Evolutionary conservation across 108 stramenopile species (phyloP), one percentile per base, ranked within the genome.

Genomic region (Epithemia pelagica): DNA sequence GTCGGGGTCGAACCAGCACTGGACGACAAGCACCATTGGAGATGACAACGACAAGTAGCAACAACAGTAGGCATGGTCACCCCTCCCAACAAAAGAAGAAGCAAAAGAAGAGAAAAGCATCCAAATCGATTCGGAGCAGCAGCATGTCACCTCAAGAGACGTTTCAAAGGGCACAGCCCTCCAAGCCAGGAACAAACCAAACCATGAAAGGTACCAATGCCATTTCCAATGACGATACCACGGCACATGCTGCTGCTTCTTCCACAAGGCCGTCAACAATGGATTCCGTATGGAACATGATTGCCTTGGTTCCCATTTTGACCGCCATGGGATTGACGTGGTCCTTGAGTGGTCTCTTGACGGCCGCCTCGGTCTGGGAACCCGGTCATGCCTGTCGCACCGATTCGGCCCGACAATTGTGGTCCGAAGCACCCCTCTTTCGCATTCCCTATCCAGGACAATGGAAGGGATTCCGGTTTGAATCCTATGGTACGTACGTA

Each of bases 371-470:
- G 52, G 74, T 75, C 19, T 75, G 74, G 74, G 74, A 65, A n/a
- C 68, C 68, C 53, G 74, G 64, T 33, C 64, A 65, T 65, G 57
- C 64, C 31, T 75, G 74, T 61, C 69, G 69, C 1, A 75, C 74
- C 3, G 68, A 69, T 53, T 31, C 58, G 24, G 60, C 61, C 27
- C 28, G 46, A 1, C 54, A 65, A 23, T 62, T 75, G 29, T 27
- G 69, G 0, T 32, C 30, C 8, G 56, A 64, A 19, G 56, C 58
- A 22, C 69, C 68, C 22, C 70, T 67, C 63, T 70, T 69, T 52
- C 69, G 63, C 10, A 31, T 75, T 10, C 74, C 74, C n/a, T 70
- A 75, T 32, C 74, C 74, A 1, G 51, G 59, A 37, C 74, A 75
- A 28, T 74, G 67, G 67, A 67, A 67, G n/a, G 37, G 37, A 5